Evolutionary conservation across 2,329 filamentous ascomycete species (phyloP).

Genomic region (Trichoderma koningii): DNA sequence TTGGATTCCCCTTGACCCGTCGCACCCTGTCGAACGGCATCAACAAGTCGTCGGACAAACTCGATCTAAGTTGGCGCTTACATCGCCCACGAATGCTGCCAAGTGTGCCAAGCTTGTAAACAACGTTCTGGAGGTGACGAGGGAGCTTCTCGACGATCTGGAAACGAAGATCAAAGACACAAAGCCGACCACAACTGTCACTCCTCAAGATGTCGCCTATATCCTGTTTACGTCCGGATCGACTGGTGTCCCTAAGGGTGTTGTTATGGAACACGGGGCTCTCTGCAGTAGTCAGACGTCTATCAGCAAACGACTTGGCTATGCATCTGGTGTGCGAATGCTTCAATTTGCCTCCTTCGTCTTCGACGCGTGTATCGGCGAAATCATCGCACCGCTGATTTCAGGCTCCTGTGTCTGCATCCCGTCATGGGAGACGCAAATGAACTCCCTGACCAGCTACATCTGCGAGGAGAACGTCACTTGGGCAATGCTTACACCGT

Average conservation of each 20-base stretch:
- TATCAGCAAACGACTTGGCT: constrained; percentile 9
- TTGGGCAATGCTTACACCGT: constrained; percentile 27
- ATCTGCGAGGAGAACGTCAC: constrained; percentile 15
- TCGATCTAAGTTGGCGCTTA: constrained; percentile 20
- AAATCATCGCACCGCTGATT: constrained; percentile 18
- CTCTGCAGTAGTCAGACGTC: constrained; percentile 23
- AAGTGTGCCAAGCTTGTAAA: constrained; percentile 9
- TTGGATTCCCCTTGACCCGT: constrained; percentile 23
- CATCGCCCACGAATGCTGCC: constrained; percentile 1
- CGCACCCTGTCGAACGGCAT: constrained; percentile 22
- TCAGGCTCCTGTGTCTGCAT: constrained; percentile 28
- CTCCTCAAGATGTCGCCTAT: constrained; percentile 24
- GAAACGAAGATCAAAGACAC: constrained; percentile 44
- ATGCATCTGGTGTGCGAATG: constrained; percentile 14
- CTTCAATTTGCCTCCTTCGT: constrained; percentile 28
- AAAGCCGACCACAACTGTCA: neutral
- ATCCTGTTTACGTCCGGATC: constrained; percentile 31
- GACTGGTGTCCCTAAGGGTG: constrained; percentile 31
- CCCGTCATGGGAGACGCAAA: constrained; percentile 25
- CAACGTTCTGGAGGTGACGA: constrained; percentile 3
- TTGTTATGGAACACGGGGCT: constrained; percentile 30
- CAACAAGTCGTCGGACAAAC: constrained; percentile 27
- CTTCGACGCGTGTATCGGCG: constrained; percentile 25
- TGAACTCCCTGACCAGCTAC: constrained; percentile 14
- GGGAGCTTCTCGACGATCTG: neutral